These are phyloP conservation scores for Lachnellula hyalina DNA, from an alignment of 2,329 filamentous ascomycete species.

Conservation along the genomic window DNA sequence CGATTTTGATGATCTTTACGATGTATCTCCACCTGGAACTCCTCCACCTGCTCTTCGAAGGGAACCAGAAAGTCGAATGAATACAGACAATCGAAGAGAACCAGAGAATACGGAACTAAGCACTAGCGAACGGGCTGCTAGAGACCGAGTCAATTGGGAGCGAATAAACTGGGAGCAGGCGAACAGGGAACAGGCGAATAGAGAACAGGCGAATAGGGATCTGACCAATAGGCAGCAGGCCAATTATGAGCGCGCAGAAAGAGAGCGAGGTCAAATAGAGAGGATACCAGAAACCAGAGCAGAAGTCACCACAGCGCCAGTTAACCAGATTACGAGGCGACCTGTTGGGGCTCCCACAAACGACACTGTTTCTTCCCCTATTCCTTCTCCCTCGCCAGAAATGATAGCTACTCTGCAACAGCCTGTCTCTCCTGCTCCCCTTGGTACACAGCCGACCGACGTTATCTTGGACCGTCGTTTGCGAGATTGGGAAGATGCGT, in stretches of 20 bases:
- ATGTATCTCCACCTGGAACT: slow-evolving; percentile 31
- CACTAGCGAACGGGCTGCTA: too few species aligned
- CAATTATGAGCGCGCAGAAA: not conserved
- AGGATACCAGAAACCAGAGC: not conserved
- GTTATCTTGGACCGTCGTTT: slow-evolving; percentile 9
- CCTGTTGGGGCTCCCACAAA: slow-evolving; percentile 18
- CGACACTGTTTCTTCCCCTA: slow-evolving; percentile 2
- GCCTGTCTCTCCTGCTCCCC: slow-evolving; percentile 24
- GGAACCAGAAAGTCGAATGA: not conserved
- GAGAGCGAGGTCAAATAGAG: not conserved
- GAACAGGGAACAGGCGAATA: not conserved
- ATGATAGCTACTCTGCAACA: slow-evolving; percentile 21
- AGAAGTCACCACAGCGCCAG: not conserved
- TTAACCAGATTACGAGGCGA: slow-evolving; percentile 20
- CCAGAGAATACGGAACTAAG: too few species aligned
- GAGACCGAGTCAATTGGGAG: too few species aligned
- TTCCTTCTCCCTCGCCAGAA: slow-evolving; percentile 7
- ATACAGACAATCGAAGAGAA: too few species aligned
- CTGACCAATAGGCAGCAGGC: not conserved
- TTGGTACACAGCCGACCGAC: slow-evolving; percentile 9
- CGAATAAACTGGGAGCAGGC: not conserved
- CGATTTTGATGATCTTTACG: slow-evolving; percentile 30
- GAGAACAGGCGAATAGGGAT: not conserved
- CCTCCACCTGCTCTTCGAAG: slow-evolving; percentile 17
- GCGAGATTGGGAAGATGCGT: slow-evolving; percentile 13